phyloP scores from a whole-genome alignment of 2,329 filamentous ascomycete genomes.

The Moelleriella libera region DNA sequence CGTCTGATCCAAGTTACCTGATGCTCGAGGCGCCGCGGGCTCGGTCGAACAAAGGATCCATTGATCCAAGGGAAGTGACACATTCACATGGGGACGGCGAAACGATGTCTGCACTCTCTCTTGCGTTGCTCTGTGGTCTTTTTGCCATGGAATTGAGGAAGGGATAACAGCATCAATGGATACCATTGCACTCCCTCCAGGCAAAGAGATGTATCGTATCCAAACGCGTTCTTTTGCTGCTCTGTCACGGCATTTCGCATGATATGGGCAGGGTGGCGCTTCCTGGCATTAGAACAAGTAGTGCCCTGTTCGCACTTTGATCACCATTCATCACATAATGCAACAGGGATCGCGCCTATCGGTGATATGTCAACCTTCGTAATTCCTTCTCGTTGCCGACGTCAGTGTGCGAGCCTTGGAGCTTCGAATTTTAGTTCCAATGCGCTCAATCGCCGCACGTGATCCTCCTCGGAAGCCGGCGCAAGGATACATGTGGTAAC shows the following conservation, averaged over 20 bases:
- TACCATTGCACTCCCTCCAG: slow-evolving; percentile 7
- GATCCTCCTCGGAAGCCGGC: too few species aligned
- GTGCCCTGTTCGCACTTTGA: too few species aligned
- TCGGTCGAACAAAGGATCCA: background rate
- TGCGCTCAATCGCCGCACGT: too few species aligned
- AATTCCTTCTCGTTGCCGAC: too few species aligned
- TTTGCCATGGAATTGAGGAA: slow-evolving; percentile 27
- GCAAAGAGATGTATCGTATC: slow-evolving; percentile 52
- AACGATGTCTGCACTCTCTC: slow-evolving; percentile 20
- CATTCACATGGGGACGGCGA: background rate
- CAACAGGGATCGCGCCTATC: too few species aligned
- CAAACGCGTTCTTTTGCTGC: slow-evolving; percentile 29
- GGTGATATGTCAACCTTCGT: too few species aligned
- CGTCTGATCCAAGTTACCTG: slow-evolving; percentile 10
- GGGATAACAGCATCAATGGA: background rate
- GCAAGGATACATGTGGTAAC: too few species aligned
- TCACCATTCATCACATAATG: too few species aligned
- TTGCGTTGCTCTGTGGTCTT: slow-evolving; percentile 49
- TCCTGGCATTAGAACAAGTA: too few species aligned
- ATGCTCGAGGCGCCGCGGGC: slow-evolving; percentile 2
- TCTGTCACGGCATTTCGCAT: background rate
- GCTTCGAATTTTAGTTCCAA: too few species aligned
- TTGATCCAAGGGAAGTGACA: background rate
- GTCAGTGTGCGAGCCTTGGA: too few species aligned
- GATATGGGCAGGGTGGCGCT: too few species aligned